Percentiles rank a stretch among this genome's conserved stretches.
phyloP scores from a whole-genome alignment of 257 asterid genomes.

The Coffea eugenioides region DNA sequence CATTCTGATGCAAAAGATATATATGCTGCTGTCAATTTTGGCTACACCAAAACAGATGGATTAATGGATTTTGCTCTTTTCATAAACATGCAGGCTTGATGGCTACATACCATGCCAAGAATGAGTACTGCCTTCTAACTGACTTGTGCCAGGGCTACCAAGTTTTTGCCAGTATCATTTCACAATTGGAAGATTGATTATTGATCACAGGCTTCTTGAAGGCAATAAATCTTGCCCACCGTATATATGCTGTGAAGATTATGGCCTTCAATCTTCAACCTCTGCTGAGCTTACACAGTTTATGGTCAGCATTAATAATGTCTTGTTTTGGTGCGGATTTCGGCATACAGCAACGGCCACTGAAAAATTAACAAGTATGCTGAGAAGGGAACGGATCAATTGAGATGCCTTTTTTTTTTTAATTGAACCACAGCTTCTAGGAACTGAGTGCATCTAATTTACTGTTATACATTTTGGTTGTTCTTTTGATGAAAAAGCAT shows the following conservation, averaged over 20 bases:
- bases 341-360: background rate
- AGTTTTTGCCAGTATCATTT: conserved; percentile 68
- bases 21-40: background rate
- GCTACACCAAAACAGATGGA: background rate
- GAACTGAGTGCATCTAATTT: background rate
- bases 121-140: conserved; percentile 88
- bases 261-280: background rate
- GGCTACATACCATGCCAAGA: conserved; percentile 97
- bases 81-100: conserved; percentile 62
- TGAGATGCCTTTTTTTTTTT: background rate
- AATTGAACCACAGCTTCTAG: background rate
- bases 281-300: background rate
- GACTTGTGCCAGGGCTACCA: conserved; percentile 93
- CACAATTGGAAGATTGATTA: conserved; percentile 73
- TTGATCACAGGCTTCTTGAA: background rate
- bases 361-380: background rate
- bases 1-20: background rate
- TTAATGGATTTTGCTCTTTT: background rate
- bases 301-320: background rate
- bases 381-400: background rate
- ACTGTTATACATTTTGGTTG: background rate
- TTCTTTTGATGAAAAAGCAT: background rate
- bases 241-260: background rate
- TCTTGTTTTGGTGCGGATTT: background rate
- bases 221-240: background rate